A percentile compares a stretch with the other conserved stretches of the same genome.
Evolutionary conservation across 495 filamentous ascomycete genomes (phyloP).

Genomic region (Polyplosphaeria fusca): DNA sequence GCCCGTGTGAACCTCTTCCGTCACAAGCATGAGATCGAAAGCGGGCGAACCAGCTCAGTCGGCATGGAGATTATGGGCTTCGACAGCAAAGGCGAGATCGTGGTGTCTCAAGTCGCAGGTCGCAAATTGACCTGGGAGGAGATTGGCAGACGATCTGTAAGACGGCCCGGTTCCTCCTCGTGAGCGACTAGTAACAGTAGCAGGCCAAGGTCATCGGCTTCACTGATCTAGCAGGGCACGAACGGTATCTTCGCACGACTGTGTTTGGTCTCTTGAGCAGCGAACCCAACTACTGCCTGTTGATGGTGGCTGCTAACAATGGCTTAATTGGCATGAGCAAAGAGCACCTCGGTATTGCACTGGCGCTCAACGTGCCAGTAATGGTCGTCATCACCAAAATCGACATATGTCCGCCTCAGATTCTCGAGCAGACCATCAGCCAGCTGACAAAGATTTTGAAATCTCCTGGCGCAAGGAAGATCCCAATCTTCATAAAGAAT

Average conservation of each 20-base stretch:
- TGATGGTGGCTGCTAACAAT: constrained; percentile 99
- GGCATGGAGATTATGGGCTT: constrained; percentile 99
- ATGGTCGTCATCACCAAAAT: constrained; percentile 99
- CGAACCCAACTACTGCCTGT: constrained; percentile 93
- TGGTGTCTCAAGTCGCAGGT: constrained; percentile 75
- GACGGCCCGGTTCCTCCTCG: too few species aligned
- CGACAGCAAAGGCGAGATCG: constrained; percentile 80
- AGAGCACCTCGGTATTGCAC: constrained; percentile 92
- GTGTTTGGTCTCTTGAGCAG: constrained; percentile 93
- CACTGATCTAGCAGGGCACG: constrained; percentile 92
- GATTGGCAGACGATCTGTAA: constrained; percentile 84
- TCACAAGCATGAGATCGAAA: constrained; percentile 97
- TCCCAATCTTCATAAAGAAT: constrained; percentile 95
- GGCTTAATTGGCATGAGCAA: constrained; percentile 97
- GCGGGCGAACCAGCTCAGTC: constrained; percentile 89
- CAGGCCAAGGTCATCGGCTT: constrained; percentile 90
- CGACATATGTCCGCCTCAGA: constrained; percentile 95
- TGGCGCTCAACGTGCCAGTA: constrained; percentile 93
- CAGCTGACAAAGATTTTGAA: constrained; percentile 91
- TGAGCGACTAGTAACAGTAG: constrained; percentile 11
- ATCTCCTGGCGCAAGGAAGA: constrained; percentile 88
- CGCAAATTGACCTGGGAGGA: constrained; percentile 95
- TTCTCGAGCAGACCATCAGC: constrained; percentile 88
- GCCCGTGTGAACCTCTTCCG: constrained; percentile 95
- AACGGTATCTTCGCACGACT: constrained; percentile 91